phyloP scores from a whole-genome alignment of 768 basidiomycete species.

The Termitomyces sp. region DNA sequence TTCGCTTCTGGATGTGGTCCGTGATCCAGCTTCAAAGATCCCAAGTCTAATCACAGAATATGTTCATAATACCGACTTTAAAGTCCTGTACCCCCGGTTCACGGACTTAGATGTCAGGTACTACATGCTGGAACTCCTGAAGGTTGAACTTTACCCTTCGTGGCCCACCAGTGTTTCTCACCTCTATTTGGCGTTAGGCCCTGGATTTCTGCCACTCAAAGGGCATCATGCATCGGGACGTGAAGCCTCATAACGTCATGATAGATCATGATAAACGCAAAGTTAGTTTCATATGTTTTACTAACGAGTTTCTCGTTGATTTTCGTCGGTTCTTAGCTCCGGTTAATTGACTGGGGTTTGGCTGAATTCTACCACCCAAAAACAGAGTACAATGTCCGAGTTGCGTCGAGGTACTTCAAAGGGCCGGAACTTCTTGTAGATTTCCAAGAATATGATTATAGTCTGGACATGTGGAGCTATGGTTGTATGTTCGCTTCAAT shows the following conservation, averaged over 20 bases:
- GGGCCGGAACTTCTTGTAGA: constrained; percentile 95
- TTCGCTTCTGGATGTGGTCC: constrained; percentile 89
- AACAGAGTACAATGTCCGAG: constrained; percentile 97
- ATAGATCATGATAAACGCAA: constrained; percentile 97
- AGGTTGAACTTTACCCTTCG: constrained; percentile 43
- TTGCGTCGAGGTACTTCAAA: constrained; percentile 97
- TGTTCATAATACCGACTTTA: constrained; percentile 98
- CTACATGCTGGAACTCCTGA: constrained; percentile 96
- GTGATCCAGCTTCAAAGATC: constrained; percentile 94
- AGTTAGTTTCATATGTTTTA: constrained; percentile 38
- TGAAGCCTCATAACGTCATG: constrained; percentile 99
- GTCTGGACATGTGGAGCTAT: constrained; percentile 97
- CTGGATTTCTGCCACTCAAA: constrained; percentile 98
- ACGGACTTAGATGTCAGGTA: constrained; percentile 93
- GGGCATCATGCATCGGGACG: constrained; percentile 98
- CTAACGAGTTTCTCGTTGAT: constrained; percentile 1
- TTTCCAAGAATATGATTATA: constrained; percentile 98
- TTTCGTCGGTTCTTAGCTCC: constrained; percentile 52
- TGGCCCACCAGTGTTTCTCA: constrained; percentile 8
- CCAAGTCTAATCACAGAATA: constrained; percentile 97
- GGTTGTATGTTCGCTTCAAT: constrained; percentile 99
- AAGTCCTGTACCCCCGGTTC: constrained; percentile 92
- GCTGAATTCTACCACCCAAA: constrained; percentile 98
- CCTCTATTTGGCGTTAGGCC: constrained; percentile 47
- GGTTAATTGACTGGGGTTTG: constrained; percentile 97